Base-by-base conservation (phyloP, 1,284 basidiomycete species). In the Trichosporon asahii region DNA sequence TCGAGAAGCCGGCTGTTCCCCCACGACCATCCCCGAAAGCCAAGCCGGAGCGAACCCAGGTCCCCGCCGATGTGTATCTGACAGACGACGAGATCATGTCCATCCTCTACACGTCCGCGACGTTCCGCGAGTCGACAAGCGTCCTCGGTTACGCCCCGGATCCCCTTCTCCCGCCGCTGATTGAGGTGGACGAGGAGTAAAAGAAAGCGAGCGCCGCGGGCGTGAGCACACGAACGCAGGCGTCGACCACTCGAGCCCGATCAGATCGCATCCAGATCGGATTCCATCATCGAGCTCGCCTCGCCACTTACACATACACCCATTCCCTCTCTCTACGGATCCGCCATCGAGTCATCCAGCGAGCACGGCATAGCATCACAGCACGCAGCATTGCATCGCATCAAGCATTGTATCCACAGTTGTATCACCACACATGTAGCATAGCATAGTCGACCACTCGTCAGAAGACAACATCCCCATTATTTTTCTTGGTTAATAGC, bases 81-180 rank as follows among this genome's bases (percentile, higher is more conserved):
- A 61, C 57, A 15, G 57, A 61, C 15, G 57, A 61, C 57, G 57
- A 61, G 29, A 61, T 61, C 57, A 61, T 61, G 57, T 29, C 57
- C 27, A 61, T 61, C 7, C 57, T 61, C 18, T 61, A 61, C 57
- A 61, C 57, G 11, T 31, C 27, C 7, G 57, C 57, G 29, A 61
- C 57, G 11, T 61, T 61, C 57, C 57, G 57, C 29, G 57, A 31
- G 29, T 31, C 57, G 18, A 61, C 57, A 1, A 33, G 29, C 29
- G 57, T 61, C 15, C 57, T 61, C 18, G 57, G 57, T 2, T 61
- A 61, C 57, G 57, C 57, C 7, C 57, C 57, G 3, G 57, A 61
- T 18, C 57, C 57, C 7, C 29, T 61, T 3, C 57, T 61, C 27
- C 57, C 57, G 57, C 57, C 57, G 15, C 29, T 61, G 15, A 29